phyloP scores from a whole-genome alignment of 179 eudicot genomes.

The Vitellaria paradoxa region DNA sequence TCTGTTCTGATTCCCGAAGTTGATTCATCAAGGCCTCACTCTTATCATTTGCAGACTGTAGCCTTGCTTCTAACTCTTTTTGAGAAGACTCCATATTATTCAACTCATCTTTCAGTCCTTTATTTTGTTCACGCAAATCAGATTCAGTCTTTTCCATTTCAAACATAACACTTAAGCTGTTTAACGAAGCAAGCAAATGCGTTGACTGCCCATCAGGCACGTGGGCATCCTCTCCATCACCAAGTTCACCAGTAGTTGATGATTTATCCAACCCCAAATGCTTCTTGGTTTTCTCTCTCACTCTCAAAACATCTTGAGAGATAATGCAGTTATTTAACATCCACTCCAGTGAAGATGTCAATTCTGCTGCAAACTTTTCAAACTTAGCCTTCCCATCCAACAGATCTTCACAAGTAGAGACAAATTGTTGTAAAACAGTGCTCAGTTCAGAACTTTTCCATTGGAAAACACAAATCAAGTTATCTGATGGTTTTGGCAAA shows the following conservation, averaged over 20 bases:
- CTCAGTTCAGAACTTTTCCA: constrained; percentile 72
- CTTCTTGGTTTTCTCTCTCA: constrained; percentile 59
- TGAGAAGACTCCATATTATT: too few species aligned
- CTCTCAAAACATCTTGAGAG: constrained; percentile 69
- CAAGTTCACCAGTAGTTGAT: too few species aligned
- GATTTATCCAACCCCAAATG: constrained; percentile 49
- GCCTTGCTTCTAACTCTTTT: too few species aligned
- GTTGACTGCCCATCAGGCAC: too few species aligned
- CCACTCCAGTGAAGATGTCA: constrained; percentile 67
- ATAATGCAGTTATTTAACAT: constrained; percentile 71
- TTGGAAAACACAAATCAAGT: constrained; percentile 62
- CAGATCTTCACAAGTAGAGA: constrained; percentile 49
- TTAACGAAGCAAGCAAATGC: too few species aligned
- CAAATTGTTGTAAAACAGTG: constrained; percentile 47
- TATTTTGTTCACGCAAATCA: too few species aligned
- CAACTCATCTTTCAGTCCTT: too few species aligned
- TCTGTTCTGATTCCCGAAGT: constrained; percentile 35
- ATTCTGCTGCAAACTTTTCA: constrained; percentile 45
- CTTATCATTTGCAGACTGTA: too few species aligned
- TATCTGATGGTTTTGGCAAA: constrained; percentile 34
- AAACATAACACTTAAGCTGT: too few species aligned
- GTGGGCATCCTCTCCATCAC: too few species aligned
- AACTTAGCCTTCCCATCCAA: constrained; percentile 45
- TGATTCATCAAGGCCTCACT: constrained; percentile 20
- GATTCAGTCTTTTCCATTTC: too few species aligned